These are phyloP conservation scores for Colletotrichum cuscutae DNA, from an alignment of 2,329 filamentous ascomycete genomes.

Conservation along the genomic window DNA sequence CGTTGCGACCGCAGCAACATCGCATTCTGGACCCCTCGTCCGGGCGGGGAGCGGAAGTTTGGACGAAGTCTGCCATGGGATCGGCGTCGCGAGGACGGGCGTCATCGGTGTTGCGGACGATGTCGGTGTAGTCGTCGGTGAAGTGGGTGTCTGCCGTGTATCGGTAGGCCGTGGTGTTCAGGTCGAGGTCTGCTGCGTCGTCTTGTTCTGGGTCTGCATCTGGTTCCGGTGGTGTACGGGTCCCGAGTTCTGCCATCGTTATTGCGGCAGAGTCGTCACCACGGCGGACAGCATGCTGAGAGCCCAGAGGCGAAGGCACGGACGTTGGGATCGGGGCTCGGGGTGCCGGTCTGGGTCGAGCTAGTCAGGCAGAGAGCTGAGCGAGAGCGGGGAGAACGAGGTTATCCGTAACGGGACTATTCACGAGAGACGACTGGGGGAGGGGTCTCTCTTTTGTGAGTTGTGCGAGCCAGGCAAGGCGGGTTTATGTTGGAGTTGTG, in stretches of 20 bases:
- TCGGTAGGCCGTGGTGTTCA: not conserved
- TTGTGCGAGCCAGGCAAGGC: constrained; percentile 12
- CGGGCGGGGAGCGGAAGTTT: constrained; percentile 13
- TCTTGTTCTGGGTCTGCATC: not conserved
- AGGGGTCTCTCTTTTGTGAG: not conserved
- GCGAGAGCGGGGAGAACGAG: constrained; percentile 17
- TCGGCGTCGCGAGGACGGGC: constrained; percentile 22
- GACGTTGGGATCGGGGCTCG: not conserved
- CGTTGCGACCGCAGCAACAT: constrained; percentile 87
- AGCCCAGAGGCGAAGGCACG: constrained; percentile 11
- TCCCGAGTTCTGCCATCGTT: constrained; percentile 30
- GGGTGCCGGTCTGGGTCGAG: not conserved
- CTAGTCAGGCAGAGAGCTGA: not conserved
- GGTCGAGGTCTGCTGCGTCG: not conserved
- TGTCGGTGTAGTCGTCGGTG: constrained; percentile 4
- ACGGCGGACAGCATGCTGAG: constrained; percentile 30
- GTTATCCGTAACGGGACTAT: constrained; percentile 7
- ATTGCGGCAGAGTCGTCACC: constrained; percentile 28
- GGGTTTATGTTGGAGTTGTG: constrained; percentile 21
- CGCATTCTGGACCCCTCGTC: constrained; percentile 51
- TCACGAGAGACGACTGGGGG: not conserved
- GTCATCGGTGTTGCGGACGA: constrained; percentile 4
- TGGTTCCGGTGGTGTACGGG: not conserved
- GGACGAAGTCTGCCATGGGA: constrained; percentile 34
- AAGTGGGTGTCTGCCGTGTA: not conserved